Evolutionary conservation across 768 basidiomycete genomes (phyloP).

Genomic region (Termitomyces sp.): DNA sequence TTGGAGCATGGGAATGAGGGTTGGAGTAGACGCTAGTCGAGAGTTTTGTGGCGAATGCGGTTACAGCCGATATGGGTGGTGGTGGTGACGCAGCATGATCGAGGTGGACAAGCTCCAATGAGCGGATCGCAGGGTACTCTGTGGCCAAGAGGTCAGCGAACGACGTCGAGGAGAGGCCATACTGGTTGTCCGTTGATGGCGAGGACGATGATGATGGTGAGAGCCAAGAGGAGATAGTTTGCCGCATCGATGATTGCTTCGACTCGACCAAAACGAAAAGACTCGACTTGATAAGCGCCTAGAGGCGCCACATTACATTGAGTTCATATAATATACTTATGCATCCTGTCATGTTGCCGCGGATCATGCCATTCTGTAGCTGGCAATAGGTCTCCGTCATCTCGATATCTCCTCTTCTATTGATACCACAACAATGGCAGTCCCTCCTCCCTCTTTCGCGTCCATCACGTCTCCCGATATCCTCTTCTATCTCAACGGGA

Average conservation of each 20-base stretch:
- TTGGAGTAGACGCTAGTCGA: conserved; percentile 7
- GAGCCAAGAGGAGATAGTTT: conserved; percentile 3
- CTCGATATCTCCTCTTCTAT: not conserved
- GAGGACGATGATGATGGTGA: conserved; percentile 1
- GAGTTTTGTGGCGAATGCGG: conserved; percentile 4
- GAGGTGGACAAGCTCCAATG: conserved; percentile 12
- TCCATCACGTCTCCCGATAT: conserved; percentile 5
- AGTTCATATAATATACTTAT: no score
- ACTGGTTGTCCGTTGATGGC: not conserved
- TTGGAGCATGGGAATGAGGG: conserved; percentile 12
- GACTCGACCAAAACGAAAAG: no score
- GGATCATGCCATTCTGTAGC: not conserved
- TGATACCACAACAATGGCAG: not conserved
- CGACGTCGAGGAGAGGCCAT: conserved; percentile 7
- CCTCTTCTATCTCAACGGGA: conserved; percentile 18
- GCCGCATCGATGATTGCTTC: not conserved
- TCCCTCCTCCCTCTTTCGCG: not conserved
- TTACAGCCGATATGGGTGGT: conserved; percentile 10
- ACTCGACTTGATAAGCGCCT: not conserved
- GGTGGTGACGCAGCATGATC: conserved; percentile 16
- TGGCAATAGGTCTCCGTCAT: not conserved
- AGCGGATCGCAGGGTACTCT: conserved; percentile 12
- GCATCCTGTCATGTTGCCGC: not conserved
- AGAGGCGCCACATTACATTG: no score
- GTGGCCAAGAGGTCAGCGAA: conserved; percentile 7